These are phyloP conservation scores for Talaromyces sp. DNA, from an alignment of 2,329 filamentous ascomycete species.

Conservation along the genomic window DNA sequence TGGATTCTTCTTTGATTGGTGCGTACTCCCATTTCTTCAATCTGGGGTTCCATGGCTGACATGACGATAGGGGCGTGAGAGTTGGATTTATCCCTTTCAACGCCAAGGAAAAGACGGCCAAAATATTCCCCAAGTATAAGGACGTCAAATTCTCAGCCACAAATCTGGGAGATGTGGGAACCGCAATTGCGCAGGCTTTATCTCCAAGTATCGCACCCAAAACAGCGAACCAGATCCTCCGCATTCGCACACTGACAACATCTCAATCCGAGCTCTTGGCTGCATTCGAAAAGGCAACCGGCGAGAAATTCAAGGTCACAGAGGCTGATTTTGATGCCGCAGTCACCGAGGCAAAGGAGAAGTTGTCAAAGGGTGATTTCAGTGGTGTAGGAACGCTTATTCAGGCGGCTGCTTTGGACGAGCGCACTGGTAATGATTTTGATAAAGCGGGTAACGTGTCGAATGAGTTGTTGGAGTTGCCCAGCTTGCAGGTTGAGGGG, in stretches of 20 bases:
- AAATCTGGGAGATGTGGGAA: conserved; percentile 20
- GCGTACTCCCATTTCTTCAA: not conserved
- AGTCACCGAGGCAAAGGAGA: conserved; percentile 11
- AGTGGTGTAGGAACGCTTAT: conserved; percentile 18
- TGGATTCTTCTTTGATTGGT: conserved; percentile 21
- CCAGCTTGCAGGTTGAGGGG: not conserved
- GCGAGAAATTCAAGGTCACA: conserved; percentile 16
- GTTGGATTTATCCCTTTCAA: not conserved
- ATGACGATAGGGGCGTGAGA: conserved; percentile 15
- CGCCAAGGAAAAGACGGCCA: conserved; percentile 16
- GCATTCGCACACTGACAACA: conserved; percentile 15
- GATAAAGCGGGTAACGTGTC: conserved; percentile 17
- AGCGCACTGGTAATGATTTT: conserved; percentile 18
- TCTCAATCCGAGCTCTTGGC: conserved; percentile 14
- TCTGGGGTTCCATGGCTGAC: not conserved
- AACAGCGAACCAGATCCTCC: conserved; percentile 19
- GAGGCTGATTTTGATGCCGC: conserved; percentile 16
- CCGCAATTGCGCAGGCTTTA: conserved; percentile 22
- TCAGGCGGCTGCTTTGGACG: conserved; percentile 13
- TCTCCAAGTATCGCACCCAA: conserved; percentile 17
- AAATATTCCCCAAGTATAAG: conserved; percentile 23
- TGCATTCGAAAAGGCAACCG: conserved; percentile 18
- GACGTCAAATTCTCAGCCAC: conserved; percentile 23
- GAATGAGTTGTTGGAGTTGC: conserved; percentile 18
- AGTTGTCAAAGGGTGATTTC: conserved; percentile 17